These are phyloP conservation scores for Fusarium sp. DNA, from an alignment of 2,329 filamentous ascomycete genomes.

Conservation along the genomic window DNA sequence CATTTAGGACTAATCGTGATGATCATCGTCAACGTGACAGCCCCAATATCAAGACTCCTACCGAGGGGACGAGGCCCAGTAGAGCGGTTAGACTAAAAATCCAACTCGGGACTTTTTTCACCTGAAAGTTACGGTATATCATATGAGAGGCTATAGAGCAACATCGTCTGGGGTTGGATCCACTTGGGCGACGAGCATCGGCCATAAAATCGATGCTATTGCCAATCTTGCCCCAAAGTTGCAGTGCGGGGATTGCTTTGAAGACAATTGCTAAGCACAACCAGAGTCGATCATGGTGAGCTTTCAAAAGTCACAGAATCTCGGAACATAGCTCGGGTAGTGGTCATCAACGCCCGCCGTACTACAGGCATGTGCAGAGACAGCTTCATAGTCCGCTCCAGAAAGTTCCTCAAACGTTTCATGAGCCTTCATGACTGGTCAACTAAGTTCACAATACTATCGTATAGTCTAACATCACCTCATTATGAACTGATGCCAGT, in stretches of 20 bases:
- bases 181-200: slow-evolving; percentile 11
- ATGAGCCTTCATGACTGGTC: slow-evolving; percentile 1
- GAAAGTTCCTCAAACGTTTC: not conserved
- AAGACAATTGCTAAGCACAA: not conserved
- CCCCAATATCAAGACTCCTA: not conserved
- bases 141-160: slow-evolving; percentile 2
- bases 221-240: slow-evolving; percentile 2
- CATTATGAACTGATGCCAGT: slow-evolving; percentile 16
- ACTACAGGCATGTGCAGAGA: not conserved
- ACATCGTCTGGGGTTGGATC: not conserved
- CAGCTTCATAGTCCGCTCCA: not conserved
- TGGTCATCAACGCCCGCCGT: not conserved
- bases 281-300: not conserved
- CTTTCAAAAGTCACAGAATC: not conserved
- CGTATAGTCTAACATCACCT: not conserved
- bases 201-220: slow-evolving; percentile 4
- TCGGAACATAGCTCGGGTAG: not conserved
- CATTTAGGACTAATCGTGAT: not conserved
- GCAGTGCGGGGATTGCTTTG: not conserved
- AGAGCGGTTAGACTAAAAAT: not conserved
- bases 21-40: not conserved
- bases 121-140: not conserved
- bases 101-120: not conserved
- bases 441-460: slow-evolving; percentile 6
- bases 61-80: not conserved